Base-by-base conservation (phyloP, 2,329 filamentous ascomycete species). In the Hymenoscyphus scutula region DNA sequence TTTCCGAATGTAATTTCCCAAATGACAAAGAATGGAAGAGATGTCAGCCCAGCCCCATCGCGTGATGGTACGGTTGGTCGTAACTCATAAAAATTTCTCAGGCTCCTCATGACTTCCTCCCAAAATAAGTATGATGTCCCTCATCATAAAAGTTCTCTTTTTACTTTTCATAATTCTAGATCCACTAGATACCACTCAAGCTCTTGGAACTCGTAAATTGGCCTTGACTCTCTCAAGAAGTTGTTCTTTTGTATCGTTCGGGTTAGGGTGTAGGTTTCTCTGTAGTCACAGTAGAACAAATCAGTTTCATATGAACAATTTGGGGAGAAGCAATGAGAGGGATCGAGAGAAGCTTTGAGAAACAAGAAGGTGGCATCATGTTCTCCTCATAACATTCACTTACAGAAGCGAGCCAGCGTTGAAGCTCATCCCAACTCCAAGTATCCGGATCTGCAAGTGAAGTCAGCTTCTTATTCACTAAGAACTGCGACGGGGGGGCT, bases 361-460 rank as follows among this genome's bases (percentile, higher is more conserved):
- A 25, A 13, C 15, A 13, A 13, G 32, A 34, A 8, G 8, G n/a
- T n/a, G 32, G 32, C n/a, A 25, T 5, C 5, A 48, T 10, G 3
- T 48, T 23, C n/a, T 23, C n/a, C 11, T 19, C n/a, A 48, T 8
- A n/a, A n/a, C 17, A 41, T 55, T 30, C 27, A 80, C 89, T 77
- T 83, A 97, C 94, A 70, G 84, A 85, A 54, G 86, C 85, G 58
- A 98, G 79, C 92, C 93, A 98, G 71, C 88, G 81, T 65, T 86
- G 82, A 76, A 96, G 80, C 72, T 98, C 91, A 56, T 92, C 88
- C 62, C 82, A 81, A 0, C 91, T 92, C 94, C 94, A 98, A 10
- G 76, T 79, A 51, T 84, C 80, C 2, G 87, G 87, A 66, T 89
- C 86, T 87, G 62, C 8, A 38, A 41, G 19, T 25, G 8, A 23